Base-by-base conservation (phyloP, 495 filamentous ascomycete species). In the Aspergillus leporis region DNA sequence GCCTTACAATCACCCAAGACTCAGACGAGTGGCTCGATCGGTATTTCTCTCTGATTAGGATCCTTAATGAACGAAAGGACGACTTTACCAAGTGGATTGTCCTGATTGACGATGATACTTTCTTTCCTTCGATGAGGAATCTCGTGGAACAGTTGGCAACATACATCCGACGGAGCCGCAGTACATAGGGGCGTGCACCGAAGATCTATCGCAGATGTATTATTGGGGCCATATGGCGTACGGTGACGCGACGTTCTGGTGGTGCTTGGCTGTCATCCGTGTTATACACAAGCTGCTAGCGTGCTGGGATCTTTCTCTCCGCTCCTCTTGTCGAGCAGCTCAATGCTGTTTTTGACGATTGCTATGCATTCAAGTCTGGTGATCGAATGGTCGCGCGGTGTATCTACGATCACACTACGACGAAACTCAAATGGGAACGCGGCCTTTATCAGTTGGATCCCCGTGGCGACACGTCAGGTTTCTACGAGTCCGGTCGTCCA, bases 91-190 rank as follows among this genome's bases (percentile, higher is more conserved):
- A 86, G 79, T 16, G 67, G 75, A 48, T 88, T 81, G 86, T 74
- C 75, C 19, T 83, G 71, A 77, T 89, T 22, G 87, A 90, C 70
- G 87, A 90, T 70, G 87, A 90, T 66, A 89, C 87, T 5, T 88
- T 88, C 66, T 85, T 87, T 70, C 75, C 79, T 0, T 81, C 77
- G 30, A 76, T 86, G 70, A 59, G 61, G 19, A 70, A 70, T 23
- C 69, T 87, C 2, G 68, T 82, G 3, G 54, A 73, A 4, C 78
- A 71, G 31, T 64, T 87, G 1, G 60, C 46, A 8, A 53, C 63
- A 22, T 83, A 83, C 63, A 85, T 55, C 59, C 79, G 25, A 68
- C 61, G 5, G 65, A 76, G 41, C 72, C 72, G 21, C 72, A 77
- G 59, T 87, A 86, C 57, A 73, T 87, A 28, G 83, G 85, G 36